Conservation (phyloP, 2,329 filamentous ascomycete species). For the Pseudogymnoascus sp. region DNA sequence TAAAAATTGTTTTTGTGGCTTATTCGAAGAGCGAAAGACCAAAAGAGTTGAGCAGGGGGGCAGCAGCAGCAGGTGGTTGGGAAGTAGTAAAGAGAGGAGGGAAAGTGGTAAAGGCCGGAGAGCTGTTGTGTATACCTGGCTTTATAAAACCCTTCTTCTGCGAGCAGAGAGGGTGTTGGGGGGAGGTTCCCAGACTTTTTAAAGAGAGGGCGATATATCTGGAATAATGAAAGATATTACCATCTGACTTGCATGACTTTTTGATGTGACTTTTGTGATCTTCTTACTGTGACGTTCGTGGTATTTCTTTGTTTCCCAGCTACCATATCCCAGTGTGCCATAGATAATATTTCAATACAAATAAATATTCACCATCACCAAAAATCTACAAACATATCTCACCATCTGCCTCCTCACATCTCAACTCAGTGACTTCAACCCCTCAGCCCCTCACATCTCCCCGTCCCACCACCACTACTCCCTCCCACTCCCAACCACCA, state of each 20-base stretch:
- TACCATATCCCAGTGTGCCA: neutral
- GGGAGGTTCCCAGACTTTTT: neutral
- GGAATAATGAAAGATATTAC: slow-evolving; percentile 8
- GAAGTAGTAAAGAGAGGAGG: neutral
- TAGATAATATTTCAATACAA: neutral
- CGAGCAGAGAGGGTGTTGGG: neutral
- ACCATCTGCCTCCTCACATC: neutral
- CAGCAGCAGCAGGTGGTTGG: neutral
- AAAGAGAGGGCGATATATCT: slow-evolving; percentile 6
- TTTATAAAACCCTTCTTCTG: neutral
- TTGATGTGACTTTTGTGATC: neutral
- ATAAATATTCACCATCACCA: neutral
- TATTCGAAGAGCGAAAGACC: neutral
- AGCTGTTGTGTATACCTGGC: neutral
- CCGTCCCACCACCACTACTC: neutral
- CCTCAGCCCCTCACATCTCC: neutral
- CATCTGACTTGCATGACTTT: neutral
- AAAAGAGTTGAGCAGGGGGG: neutral
- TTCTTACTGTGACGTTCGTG: neutral
- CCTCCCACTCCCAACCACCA: neutral
- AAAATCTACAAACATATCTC: neutral
- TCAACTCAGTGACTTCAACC: neutral
- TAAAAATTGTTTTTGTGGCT: slow-evolving; percentile 3
- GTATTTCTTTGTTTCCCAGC: neutral
- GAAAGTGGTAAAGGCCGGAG: neutral